A percentile compares a stretch with the other conserved stretches of the same genome.
Conservation (phyloP, 768 basidiomycete genomes). For the Hemileccinum impolitum region DNA sequence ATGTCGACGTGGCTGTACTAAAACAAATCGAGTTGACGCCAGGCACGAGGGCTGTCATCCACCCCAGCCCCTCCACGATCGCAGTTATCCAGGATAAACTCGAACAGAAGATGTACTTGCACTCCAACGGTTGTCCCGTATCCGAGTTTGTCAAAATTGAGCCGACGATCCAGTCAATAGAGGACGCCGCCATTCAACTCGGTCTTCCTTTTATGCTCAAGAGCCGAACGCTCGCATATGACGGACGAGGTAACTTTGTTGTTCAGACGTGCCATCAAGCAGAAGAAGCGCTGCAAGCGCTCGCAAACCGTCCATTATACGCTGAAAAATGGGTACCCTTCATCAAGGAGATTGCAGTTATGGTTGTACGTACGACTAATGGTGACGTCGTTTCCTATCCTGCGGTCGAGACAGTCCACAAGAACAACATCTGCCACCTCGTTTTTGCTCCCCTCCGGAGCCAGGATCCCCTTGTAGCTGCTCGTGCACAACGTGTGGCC, state of each 20-base stretch:
- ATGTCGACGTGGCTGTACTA: constrained; percentile 78
- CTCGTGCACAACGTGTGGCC: constrained; percentile 67
- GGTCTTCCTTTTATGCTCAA: constrained; percentile 96
- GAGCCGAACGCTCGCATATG: constrained; percentile 91
- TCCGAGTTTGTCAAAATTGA: constrained; percentile 62
- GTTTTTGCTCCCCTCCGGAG: constrained; percentile 85
- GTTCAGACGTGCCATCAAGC: constrained; percentile 53
- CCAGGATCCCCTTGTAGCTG: constrained; percentile 49
- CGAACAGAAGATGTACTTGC: constrained; percentile 60
- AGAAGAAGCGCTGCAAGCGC: constrained; percentile 46
- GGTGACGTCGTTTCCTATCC: constrained; percentile 85
- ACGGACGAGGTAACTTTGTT: constrained; percentile 90
- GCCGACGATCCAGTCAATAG: constrained; percentile 47
- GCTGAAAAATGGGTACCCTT: constrained; percentile 95
- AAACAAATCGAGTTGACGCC: constrained; percentile 38
- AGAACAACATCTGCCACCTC: constrained; percentile 89
- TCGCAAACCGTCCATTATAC: constrained; percentile 74
- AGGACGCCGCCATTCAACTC: constrained; percentile 50
- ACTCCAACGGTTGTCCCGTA: constrained; percentile 46
- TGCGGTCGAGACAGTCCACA: constrained; percentile 92
- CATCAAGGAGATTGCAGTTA: constrained; percentile 87
- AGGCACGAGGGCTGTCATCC: constrained; percentile 39
- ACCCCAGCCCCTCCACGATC: constrained; percentile 82
- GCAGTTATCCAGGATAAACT: constrained; percentile 79
- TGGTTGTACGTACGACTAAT: constrained; percentile 81